A percentile compares a stretch with the other conserved stretches of the same genome.
These are phyloP conservation scores for Moniliophthora roreri DNA, from an alignment of 1,284 basidiomycete genomes.

Conservation along the genomic window DNA sequence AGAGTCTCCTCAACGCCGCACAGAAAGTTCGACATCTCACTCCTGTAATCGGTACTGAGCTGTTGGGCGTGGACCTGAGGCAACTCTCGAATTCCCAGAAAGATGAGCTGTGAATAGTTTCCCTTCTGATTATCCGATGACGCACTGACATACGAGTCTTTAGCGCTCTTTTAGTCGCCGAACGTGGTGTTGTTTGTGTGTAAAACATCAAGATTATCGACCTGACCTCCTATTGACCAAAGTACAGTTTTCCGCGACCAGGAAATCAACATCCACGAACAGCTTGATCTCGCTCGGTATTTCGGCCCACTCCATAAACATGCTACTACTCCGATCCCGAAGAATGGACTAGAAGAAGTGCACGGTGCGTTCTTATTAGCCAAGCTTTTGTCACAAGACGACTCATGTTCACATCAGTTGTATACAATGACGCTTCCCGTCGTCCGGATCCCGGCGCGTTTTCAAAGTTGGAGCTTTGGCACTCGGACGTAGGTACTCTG, in stretches of 20 bases:
- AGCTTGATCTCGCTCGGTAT: constrained; percentile 71
- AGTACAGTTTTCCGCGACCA: constrained; percentile 71
- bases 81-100: constrained; percentile 60
- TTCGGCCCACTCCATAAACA: constrained; percentile 84
- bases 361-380: constrained; percentile 52
- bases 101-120: constrained; percentile 56
- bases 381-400: no score
- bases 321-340: constrained; percentile 76
- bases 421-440: constrained; percentile 67
- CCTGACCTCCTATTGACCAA: constrained; percentile 8
- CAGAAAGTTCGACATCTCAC: constrained; percentile 60
- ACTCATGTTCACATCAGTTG: constrained; percentile 46
- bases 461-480: constrained; percentile 80
- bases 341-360: constrained; percentile 75
- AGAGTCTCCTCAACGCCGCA: constrained; percentile 54
- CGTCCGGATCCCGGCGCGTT: constrained; percentile 71
- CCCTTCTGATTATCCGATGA: background rate
- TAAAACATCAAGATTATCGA: constrained; percentile 11
- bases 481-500: constrained; percentile 62
- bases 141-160: constrained; percentile 8
- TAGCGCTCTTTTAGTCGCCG: constrained; percentile 67
- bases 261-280: constrained; percentile 66
- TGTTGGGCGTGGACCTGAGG: constrained; percentile 61
- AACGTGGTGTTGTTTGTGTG: constrained; percentile 70
- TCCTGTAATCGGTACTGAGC: constrained; percentile 64